These are phyloP conservation scores for Fusarium chaquense DNA, from an alignment of 2,329 filamentous ascomycete genomes.

Conservation along the genomic window DNA sequence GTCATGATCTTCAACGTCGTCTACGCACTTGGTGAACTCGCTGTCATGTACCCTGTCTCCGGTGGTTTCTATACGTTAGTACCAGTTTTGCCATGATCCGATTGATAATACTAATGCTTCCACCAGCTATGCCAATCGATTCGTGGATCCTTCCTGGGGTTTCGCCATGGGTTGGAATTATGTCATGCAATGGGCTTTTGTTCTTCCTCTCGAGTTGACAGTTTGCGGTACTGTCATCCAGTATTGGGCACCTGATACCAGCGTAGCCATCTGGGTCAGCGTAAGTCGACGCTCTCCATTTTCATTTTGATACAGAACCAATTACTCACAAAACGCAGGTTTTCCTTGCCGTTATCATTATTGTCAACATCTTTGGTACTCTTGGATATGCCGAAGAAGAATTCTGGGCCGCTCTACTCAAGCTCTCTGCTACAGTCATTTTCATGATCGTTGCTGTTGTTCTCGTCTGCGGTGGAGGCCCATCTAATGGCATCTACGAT, in stretches of 20 bases:
- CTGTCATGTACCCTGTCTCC: conserved; percentile 57
- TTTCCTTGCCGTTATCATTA: conserved; percentile 64
- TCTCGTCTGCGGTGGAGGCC: conserved; percentile 70
- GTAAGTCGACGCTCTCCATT: conserved; percentile 23
- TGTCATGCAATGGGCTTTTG: conserved; percentile 60
- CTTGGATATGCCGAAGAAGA: conserved; percentile 70
- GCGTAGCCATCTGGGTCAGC: conserved; percentile 65
- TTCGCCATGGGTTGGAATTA: conserved; percentile 63
- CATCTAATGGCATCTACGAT: conserved; percentile 58
- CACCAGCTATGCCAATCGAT: conserved; percentile 62
- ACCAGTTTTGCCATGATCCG: too few relatives aligned
- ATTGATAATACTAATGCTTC: not conserved
- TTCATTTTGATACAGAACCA: rapidly evolving
- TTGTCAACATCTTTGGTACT: conserved; percentile 69
- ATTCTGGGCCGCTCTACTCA: conserved; percentile 68
- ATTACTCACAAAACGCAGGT: conserved; percentile 46
- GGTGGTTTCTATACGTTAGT: conserved; percentile 66
- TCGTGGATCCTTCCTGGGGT: conserved; percentile 66
- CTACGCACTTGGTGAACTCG: conserved; percentile 69
- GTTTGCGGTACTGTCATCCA: conserved; percentile 62
- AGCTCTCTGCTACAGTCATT: conserved; percentile 68
- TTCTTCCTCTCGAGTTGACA: conserved; percentile 62
- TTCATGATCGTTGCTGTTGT: conserved; percentile 74
- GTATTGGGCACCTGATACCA: conserved; percentile 61
- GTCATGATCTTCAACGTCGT: conserved; percentile 72